Base-by-base conservation (phyloP, 2,329 filamentous ascomycete genomes). In the Graphilbum fragrans region DNA sequence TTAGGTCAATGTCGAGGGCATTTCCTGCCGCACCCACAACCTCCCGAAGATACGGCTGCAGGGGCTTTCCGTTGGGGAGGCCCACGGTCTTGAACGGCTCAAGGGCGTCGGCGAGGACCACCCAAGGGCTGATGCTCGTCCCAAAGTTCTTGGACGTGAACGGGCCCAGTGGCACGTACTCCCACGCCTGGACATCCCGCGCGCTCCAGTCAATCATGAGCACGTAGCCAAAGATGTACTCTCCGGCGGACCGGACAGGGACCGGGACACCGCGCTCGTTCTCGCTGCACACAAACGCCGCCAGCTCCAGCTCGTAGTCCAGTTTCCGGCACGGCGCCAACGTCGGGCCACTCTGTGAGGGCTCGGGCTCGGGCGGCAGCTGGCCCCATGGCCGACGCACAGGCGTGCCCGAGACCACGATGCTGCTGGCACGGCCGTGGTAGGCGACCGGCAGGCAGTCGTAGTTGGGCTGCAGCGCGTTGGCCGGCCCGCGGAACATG, bases 161-260 rank as follows among this genome's bases (percentile, higher is more conserved):
- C 0, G 85, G 85, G 0, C 86, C 86, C 8, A 90, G 63, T 0
- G 86, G 86, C 9, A 88, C 71, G 50, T 88, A 88, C 59, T 93
- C 86, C 83, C 83, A 92, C 1, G 73, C 72, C 56, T 93, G 86
- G 38, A 92, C 80, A 51, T 92, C 85, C 47, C 85, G 67, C 5
- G 85, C 85, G 42, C 80, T 86, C 86, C 86, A 93, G 59, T 93
- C 86, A 51, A 92, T 93, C 68, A 93, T 73, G 43, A 93, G 61
- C 1, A 92, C 85, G 22, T 86, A 69, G 14, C 86, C 86, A 54
- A 92, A 92, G 22, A 93, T 69, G 52, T 78, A 69, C 17, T 84
- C 72, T 41, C 80, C 76, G 0, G 85, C 85, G 35, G 80, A 62
- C 3, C 64, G 60, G 20, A 88, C 71, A 1, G 66, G 59, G 18